Evolutionary conservation across 805 yeast species (phyloP), one percentile per base, ranked within the genome.

Genomic region (Saccharomyces kudriavzevii): DNA sequence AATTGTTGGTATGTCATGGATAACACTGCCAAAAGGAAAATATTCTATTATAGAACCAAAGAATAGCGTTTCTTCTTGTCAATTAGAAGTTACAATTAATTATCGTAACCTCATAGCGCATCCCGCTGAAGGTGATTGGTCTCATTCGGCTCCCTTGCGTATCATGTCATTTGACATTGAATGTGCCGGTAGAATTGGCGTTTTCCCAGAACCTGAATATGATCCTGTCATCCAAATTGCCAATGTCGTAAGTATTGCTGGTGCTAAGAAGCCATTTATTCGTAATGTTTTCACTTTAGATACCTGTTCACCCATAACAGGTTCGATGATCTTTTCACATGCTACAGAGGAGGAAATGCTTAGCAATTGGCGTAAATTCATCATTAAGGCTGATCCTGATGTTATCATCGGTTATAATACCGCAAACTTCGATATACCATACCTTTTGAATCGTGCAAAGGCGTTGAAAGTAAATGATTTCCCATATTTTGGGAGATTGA

Each of bases 151-250:
- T 0, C 99, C 99, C 0, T 76, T 94, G 55, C 84, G 99, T 64
- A 84, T 94, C 49, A 74, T 94, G 60, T 90, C 97, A 10, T 92
- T 94, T 69, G 99, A 94, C 77, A 94, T 94, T 56, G 99, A 94
- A 71, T 94, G 99, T 78, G 94, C 99, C 2, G 99, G 99, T 47
- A 82, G 99, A 70, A 87, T 89, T 59, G 99, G 99, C 52, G 80
- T 94, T 11, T 94, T 94, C 69, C 99, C 99, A 0, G 99, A 94
- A 65, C 85, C 99, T 1, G 87, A 87, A 56, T 79, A 82, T 48
- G 99, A 94, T 73, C 87, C 97, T 0, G 96, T 94, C 9, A 94
- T 94, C 65, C 99, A 95, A 71, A 95, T 94, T 58, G 99, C 99
- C 5, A 92, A 89, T 65, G 97, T 94, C 28, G 96, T 92, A 2